These are phyloP conservation scores for Hypoxylon sp. DNA, from an alignment of 2,329 filamentous ascomycete species.

Conservation along the genomic window DNA sequence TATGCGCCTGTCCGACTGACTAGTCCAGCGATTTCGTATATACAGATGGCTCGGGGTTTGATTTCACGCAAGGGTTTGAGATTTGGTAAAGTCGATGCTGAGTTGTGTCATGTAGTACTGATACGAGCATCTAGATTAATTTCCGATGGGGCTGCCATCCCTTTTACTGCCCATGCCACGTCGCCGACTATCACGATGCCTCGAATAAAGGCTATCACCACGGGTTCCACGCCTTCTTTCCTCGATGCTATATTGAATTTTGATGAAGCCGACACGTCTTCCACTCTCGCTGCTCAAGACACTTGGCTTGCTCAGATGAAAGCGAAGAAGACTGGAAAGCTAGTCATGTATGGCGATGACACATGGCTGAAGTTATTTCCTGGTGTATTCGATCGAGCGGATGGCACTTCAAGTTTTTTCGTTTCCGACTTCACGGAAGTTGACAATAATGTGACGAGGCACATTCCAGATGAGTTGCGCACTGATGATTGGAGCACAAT, in stretches of 20 bases:
- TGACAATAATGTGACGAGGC: constrained; percentile 95
- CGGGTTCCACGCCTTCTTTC: constrained; percentile 97
- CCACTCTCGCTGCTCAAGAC: constrained; percentile 88
- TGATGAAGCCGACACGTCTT: constrained; percentile 92
- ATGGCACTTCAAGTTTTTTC: constrained; percentile 98
- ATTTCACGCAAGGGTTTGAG: constrained; percentile 86
- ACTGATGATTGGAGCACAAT: constrained; percentile 91
- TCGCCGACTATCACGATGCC: constrained; percentile 99
- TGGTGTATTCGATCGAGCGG: constrained; percentile 84
- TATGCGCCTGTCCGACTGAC: constrained; percentile 33
- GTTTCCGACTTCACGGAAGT: constrained; percentile 99
- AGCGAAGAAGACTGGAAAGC: constrained; percentile 77
- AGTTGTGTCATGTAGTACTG: constrained; percentile 17
- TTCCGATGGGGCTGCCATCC: constrained; percentile 83
- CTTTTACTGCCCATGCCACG: constrained; percentile 96
- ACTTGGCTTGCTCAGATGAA: constrained; percentile 97
- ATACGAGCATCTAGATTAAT: constrained; percentile 75
- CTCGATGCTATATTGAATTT: constrained; percentile 97
- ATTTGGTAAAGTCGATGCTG: constrained; percentile 5
- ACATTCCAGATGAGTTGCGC: constrained; percentile 82
- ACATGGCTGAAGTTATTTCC: constrained; percentile 99
- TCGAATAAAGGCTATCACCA: constrained; percentile 95
- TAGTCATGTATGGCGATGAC: constrained; percentile 97
- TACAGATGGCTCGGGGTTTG: constrained; percentile 82
- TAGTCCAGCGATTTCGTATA: constrained; percentile 89